These are phyloP conservation scores for Strobilomyces dryophilus DNA, from an alignment of 768 basidiomycete species.

Conservation along the genomic window DNA sequence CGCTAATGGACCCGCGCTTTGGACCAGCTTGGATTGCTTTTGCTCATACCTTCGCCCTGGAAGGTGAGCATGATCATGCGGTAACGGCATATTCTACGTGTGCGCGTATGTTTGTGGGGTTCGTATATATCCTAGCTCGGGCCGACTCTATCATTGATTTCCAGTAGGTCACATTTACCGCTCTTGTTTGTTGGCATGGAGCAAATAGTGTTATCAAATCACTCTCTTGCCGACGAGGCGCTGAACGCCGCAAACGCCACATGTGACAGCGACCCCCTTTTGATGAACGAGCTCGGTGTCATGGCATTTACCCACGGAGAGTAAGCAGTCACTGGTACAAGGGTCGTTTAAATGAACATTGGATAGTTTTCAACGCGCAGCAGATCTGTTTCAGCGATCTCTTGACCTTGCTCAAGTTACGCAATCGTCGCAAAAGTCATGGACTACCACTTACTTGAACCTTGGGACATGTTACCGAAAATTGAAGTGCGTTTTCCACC, in stretches of 20 bases:
- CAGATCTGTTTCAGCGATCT: conserved; percentile 65
- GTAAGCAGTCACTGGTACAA: conserved; percentile 41
- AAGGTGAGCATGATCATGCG: conserved; percentile 98
- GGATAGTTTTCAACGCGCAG: conserved; percentile 68
- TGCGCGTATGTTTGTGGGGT: conserved; percentile 94
- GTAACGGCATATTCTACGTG: conserved; percentile 98
- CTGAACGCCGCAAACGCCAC: conserved; percentile 75
- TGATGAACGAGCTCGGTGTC: conserved; percentile 90
- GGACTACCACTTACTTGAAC: conserved; percentile 90
- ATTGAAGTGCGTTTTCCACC: conserved; percentile 50
- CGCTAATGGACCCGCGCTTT: conserved; percentile 93
- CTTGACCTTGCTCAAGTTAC: conserved; percentile 81
- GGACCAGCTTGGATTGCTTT: conserved; percentile 98
- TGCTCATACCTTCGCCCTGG: conserved; percentile 93
- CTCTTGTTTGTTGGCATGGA: conserved; percentile 98
- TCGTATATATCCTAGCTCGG: conserved; percentile 18
- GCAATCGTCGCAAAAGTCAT: conserved; percentile 78
- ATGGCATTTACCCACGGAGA: conserved; percentile 85
- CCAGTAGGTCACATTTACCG: conserved; percentile 83
- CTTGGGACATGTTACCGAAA: conserved; percentile 87
- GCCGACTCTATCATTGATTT: conserved; percentile 6
- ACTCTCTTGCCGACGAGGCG: conserved; percentile 80
- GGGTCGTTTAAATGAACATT: conserved; percentile 25
- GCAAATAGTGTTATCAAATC: conserved; percentile 86
- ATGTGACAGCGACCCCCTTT: conserved; percentile 84